Base-by-base conservation (phyloP, 345 rosid species). In the Citrus hindsii region DNA sequence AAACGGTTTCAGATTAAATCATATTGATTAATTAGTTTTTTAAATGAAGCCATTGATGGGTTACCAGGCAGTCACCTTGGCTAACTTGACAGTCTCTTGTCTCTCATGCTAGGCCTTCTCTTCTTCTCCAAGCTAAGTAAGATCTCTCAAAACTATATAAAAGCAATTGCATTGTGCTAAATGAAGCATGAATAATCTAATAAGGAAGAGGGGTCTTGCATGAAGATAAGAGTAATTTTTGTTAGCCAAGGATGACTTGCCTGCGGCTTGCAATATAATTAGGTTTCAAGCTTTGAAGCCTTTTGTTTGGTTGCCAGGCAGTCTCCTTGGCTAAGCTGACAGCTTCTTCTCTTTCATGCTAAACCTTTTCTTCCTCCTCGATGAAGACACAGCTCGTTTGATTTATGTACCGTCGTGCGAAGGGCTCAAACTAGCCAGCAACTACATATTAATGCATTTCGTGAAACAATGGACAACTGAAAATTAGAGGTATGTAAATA, bases 11-110 rank as follows among this genome's bases (percentile, higher is more conserved):
- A 51, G 56, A 14, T 51, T 51, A 14, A 14, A 51, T 51, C 0
- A 16, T 16, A 4, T 46, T 46, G 56, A 13, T 51, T 16, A 4
- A 16, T 51, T 51, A 16, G 18, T 16, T 13, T 63, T 9, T 4
- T 25, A 22, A 2, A 4, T 21, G 9, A 38, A 42, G 51, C 27
- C 62, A 16, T 40, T 64, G 55, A 22, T 27, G 21, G 55, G 51
- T 30, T 58, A 24, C 28, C 77, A 80, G 88, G 89, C 87, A 83
- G 79, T 80, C 88, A 73, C 76, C 87, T 83, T 78, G 83, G 83
- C 86, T 86, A 78, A 19, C 22, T 80, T 71, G 82, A 84, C 84
- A 24, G 74, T 67, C 84, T 81, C 83, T 84, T 81, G 16, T 68
- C 76, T 42, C 10, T 84, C 85, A 81, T 84, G 86, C 71, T 69